Base-by-base conservation (phyloP, 2,329 filamentous ascomycete genomes). In the Epicoccum sorghinum region DNA sequence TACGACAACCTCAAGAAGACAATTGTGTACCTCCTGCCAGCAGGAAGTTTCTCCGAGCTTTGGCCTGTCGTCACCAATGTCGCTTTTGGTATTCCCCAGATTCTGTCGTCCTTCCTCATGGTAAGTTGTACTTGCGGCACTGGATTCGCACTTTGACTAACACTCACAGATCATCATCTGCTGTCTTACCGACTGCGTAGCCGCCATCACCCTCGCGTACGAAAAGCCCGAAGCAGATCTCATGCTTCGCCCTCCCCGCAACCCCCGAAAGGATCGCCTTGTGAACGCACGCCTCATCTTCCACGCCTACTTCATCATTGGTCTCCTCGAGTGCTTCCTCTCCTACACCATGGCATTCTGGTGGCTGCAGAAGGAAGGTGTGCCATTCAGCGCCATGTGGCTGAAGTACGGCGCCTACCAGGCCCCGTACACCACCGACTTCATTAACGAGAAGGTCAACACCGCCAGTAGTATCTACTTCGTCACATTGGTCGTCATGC, bases 1-100 rank as follows among this genome's bases (percentile, higher is more conserved):
- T 92, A 89, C 73, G 87, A 91, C 71, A 92, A 92, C 64, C 75
- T 92, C 45, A 89, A 90, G 71, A 92, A 93, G 79, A 88, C 84
- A 0, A 85, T 90, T 57, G 83, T 85, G n/a, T 91, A 91, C 66
- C 78, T 91, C 2, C 79, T 91, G 0, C 88, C 89, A 0, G 89
- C 89, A 0, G 89, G 89, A 2, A 84, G 80, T n/a, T 91, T 90
- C 70, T 85, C 83, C 47, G 89, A 92, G 69, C 88, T 92, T 72
- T 84, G 72, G 88, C 89, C 89, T 0, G 86, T 92, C 38, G 82
- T 91, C 72, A 89, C 86, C 1, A 90, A 87, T 52, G 85, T 91
- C 18, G 70, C 86, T 1, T 89, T 91, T 57, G 89, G 89, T 18
- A 78, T 91, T 3, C 89, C 89, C 0, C 89, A 91, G 68, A 86